These are phyloP conservation scores for Boletus rex-veris DNA, from an alignment of 768 basidiomycete species.

Conservation along the genomic window DNA sequence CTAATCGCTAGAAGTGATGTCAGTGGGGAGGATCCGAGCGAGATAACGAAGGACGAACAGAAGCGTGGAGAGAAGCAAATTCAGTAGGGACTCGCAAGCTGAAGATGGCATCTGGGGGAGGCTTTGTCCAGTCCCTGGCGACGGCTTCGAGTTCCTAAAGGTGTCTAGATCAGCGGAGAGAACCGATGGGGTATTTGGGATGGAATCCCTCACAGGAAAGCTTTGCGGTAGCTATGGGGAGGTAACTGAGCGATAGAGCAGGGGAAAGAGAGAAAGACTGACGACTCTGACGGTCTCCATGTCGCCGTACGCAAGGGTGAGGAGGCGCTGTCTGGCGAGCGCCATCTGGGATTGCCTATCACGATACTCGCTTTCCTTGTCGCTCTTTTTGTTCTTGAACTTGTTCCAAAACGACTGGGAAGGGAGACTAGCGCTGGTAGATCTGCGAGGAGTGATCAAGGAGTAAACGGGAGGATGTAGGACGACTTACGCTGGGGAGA, in stretches of 20 bases:
- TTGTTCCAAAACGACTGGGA: slow-evolving; percentile 55
- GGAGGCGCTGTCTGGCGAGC: slow-evolving; percentile 66
- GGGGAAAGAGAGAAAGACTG: slow-evolving; percentile 12
- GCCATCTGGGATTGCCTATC: slow-evolving; percentile 59
- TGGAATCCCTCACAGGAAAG: slow-evolving; percentile 48
- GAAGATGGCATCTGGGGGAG: slow-evolving; percentile 75
- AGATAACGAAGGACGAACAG: slow-evolving; percentile 46
- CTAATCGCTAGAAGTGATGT: slow-evolving; percentile 54
- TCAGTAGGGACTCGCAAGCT: slow-evolving; percentile 81
- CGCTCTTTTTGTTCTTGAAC: slow-evolving; percentile 59
- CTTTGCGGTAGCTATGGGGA: slow-evolving; percentile 58
- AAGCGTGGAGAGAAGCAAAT: slow-evolving; percentile 79
- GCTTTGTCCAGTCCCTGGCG: slow-evolving; percentile 83
- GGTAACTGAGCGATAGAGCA: neutral
- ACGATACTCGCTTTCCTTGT: slow-evolving; percentile 62
- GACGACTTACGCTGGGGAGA: slow-evolving; percentile 70
- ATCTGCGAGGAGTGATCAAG: slow-evolving; percentile 47
- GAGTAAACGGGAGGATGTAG: slow-evolving; percentile 17
- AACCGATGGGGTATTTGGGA: neutral
- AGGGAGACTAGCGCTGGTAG: slow-evolving; percentile 59
- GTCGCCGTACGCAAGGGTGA: slow-evolving; percentile 79
- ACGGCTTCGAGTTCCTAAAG: slow-evolving; percentile 73
- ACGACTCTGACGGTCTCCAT: slow-evolving; percentile 83
- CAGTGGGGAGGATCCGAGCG: slow-evolving; percentile 16
- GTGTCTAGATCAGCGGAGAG: slow-evolving; percentile 2